These are phyloP conservation scores for Fusarium humuli DNA, from an alignment of 2,329 filamentous ascomycete genomes.

Conservation along the genomic window DNA sequence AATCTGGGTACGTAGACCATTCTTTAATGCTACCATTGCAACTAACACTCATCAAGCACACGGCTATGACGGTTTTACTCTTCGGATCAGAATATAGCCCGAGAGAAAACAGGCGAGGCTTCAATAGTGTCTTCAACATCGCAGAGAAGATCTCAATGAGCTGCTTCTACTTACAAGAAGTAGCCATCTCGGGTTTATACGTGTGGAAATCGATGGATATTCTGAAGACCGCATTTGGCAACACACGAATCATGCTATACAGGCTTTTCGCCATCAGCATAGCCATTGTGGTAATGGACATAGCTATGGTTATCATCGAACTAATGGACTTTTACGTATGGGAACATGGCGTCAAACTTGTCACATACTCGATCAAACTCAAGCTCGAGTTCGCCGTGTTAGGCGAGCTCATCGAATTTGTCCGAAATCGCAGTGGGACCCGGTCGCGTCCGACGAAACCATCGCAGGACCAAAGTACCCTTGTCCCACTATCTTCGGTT, in stretches of 20 bases:
- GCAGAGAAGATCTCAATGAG: conserved; percentile 24
- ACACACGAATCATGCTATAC: conserved; percentile 23
- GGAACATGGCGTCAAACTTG: conserved; percentile 51
- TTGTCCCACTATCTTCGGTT: conserved; percentile 19
- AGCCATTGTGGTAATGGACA: conserved; percentile 57
- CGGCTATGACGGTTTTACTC: conserved; percentile 60
- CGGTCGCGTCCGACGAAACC: neutral
- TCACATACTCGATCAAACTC: conserved; percentile 53
- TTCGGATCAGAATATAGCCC: conserved; percentile 23
- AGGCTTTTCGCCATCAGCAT: conserved; percentile 53
- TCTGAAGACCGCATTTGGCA: conserved; percentile 27
- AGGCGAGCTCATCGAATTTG: conserved; percentile 52
- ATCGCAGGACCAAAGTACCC: neutral
- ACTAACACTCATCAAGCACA: conserved; percentile 49
- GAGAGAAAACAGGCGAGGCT: neutral
- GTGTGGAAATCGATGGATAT: conserved; percentile 31
- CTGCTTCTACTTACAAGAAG: conserved; percentile 22
- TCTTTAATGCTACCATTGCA: accelerated
- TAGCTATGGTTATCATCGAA: conserved; percentile 51
- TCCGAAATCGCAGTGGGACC: conserved; percentile 32
- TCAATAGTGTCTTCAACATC: conserved; percentile 49
- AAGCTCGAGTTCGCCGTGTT: conserved; percentile 54
- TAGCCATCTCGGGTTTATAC: conserved; percentile 21
- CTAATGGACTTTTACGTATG: conserved; percentile 48
- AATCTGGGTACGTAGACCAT: conserved; percentile 50